Evolutionary conservation across 2,329 filamentous ascomycete species (phyloP).

Genomic region (Sclerotinia sclerotiorum): DNA sequence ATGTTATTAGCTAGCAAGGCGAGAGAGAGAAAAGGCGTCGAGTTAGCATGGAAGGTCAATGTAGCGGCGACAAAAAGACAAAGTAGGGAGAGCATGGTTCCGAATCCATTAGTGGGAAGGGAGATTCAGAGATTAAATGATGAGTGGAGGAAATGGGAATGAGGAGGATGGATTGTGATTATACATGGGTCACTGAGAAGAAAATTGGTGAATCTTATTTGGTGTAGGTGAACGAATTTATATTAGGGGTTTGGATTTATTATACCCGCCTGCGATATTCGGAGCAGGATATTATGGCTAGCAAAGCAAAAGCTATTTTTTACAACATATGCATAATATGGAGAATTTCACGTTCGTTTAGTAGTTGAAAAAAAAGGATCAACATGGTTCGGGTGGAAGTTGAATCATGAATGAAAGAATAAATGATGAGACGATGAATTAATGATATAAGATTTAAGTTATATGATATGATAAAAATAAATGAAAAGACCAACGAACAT

Average conservation of each 20-base stretch:
- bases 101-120: conserved; percentile 28
- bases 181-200: neutral
- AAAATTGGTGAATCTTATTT: neutral
- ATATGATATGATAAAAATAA: neutral
- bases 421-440: too few species aligned
- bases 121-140: conserved; percentile 51
- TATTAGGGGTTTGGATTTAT: neutral
- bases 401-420: neutral
- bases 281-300: too few species aligned
- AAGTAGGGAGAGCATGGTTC: conserved; percentile 21
- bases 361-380: neutral
- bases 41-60: conserved; percentile 33
- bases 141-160: conserved; percentile 55
- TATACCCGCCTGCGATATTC: neutral
- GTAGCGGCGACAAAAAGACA: conserved; percentile 30
- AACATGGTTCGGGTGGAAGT: neutral
- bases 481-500: neutral
- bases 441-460: too few species aligned
- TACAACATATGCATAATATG: neutral
- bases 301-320: neutral
- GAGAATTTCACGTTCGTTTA: neutral
- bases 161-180: conserved; percentile 8
- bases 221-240: neutral
- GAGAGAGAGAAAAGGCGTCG: conserved; percentile 50
- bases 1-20: conserved; percentile 59